These are phyloP conservation scores for Scheffersomyces parashehatae DNA, from an alignment of 1,139 yeast genomes.

Conservation along the genomic window DNA sequence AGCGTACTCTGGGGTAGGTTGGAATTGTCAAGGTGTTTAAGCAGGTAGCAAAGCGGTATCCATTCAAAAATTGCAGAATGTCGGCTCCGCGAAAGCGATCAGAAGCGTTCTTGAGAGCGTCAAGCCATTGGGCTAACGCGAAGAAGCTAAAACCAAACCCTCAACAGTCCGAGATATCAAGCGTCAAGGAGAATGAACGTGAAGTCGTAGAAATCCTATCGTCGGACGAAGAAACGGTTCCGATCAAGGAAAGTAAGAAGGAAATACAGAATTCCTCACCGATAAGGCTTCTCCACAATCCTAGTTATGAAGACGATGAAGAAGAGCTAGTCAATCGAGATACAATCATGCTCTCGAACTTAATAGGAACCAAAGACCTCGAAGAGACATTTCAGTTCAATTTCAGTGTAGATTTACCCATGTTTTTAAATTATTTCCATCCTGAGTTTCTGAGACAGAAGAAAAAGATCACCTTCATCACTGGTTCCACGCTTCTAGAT, in stretches of 20 bases:
- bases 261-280: constrained; percentile 16
- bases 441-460: constrained; percentile 19
- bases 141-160: constrained; percentile 4
- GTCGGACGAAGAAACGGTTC: too few relatives aligned
- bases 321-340: constrained; percentile 21
- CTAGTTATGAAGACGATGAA: constrained; percentile 18
- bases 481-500: constrained; percentile 27
- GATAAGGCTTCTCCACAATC: constrained; percentile 25
- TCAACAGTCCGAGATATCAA: neutral
- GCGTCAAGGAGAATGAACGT: too few relatives aligned
- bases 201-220: too few relatives aligned
- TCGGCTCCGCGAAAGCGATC: constrained; percentile 15
- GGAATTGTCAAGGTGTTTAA: too few relatives aligned
- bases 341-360: constrained; percentile 20
- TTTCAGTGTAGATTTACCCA: constrained; percentile 44
- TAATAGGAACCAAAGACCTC: constrained; percentile 19
- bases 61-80: too few relatives aligned
- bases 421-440: constrained; percentile 37
- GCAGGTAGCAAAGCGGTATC: too few relatives aligned
- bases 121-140: constrained; percentile 24
- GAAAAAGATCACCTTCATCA: constrained; percentile 30
- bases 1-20: too few relatives aligned
- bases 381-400: constrained; percentile 50
- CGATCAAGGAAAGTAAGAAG: too few relatives aligned
- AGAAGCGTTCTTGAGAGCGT: constrained; percentile 26